These are phyloP conservation scores for Actinomucor elegans DNA, from an alignment of 371 early-diverging fungal species.

Conservation along the genomic window DNA sequence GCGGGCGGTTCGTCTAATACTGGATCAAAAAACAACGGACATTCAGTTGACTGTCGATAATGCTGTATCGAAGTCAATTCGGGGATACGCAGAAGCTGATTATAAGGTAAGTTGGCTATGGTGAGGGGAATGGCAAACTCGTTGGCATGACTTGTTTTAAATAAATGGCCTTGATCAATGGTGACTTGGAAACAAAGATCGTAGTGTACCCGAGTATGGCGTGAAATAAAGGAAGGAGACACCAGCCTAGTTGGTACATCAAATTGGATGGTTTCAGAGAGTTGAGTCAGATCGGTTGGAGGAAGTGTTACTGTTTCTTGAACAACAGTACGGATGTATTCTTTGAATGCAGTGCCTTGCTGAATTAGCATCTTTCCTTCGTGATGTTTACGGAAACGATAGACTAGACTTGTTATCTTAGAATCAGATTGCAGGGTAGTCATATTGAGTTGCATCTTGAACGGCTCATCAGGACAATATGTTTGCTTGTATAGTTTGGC, in stretches of 20 bases:
- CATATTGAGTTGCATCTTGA: slow-evolving; percentile 35
- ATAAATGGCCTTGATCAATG: slow-evolving; percentile 29
- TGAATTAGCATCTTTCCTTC: slow-evolving; percentile 41
- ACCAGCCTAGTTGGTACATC: slow-evolving; percentile 45
- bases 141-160: slow-evolving; percentile 26
- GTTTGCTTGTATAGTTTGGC: slow-evolving; percentile 41
- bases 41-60: slow-evolving; percentile 23
- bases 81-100: slow-evolving; percentile 33
- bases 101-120: slow-evolving; percentile 38
- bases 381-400: slow-evolving; percentile 42
- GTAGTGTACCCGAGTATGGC: slow-evolving; percentile 44
- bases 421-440: slow-evolving; percentile 30
- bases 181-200: slow-evolving; percentile 34
- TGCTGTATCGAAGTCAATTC: slow-evolving; percentile 27
- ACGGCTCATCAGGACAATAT: slow-evolving; percentile 42
- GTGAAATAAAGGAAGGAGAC: slow-evolving; percentile 43
- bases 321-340: slow-evolving; percentile 21
- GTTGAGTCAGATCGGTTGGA: slow-evolving; percentile 1
- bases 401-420: slow-evolving; percentile 21
- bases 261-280: slow-evolving; percentile 30
- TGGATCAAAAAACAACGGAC: slow-evolving; percentile 37
- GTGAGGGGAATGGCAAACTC: slow-evolving; percentile 37
- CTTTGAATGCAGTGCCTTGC: slow-evolving; percentile 40
- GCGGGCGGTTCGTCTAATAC: slow-evolving; percentile 31
- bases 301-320: slow-evolving; percentile 8